phyloP scores from a whole-genome alignment of 1,139 yeast genomes.

The Sugiyamaella xylanicola region DNA sequence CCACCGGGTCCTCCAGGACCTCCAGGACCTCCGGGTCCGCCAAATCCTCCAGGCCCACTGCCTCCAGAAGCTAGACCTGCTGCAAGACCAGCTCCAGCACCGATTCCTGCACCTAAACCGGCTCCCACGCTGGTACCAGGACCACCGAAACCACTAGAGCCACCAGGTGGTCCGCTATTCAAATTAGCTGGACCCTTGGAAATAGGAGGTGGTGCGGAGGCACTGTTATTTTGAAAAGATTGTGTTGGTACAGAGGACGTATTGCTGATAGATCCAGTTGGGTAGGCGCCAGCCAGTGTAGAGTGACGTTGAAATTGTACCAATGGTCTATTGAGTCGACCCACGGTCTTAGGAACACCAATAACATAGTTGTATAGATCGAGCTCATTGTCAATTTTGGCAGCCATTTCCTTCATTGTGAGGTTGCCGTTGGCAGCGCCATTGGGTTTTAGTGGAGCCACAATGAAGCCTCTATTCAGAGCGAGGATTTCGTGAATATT shows the following conservation, averaged over 20 bases:
- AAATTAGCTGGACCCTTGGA: slow-evolving; percentile 4
- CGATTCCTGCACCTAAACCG: slow-evolving; percentile 7
- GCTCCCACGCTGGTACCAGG: slow-evolving; percentile 2
- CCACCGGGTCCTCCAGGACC: slow-evolving; percentile 2
- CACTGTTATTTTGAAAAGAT: slow-evolving; percentile 11
- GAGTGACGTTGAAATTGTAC: slow-evolving; percentile 82
- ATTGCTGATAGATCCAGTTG: slow-evolving; percentile 7
- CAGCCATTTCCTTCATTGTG: slow-evolving; percentile 75
- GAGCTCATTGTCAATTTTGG: slow-evolving; percentile 76
- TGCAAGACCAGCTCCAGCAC: neutral
- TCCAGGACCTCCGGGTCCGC: neutral
- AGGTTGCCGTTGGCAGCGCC: slow-evolving; percentile 48
- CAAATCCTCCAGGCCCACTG: neutral
- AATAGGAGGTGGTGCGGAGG: slow-evolving; percentile 17
- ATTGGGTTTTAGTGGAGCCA: slow-evolving; percentile 64
- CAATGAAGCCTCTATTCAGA: slow-evolving; percentile 80
- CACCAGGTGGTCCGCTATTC: no score
- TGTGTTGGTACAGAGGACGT: slow-evolving; percentile 16
- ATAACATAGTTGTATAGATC: slow-evolving; percentile 74
- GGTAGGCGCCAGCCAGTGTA: slow-evolving; percentile 48
- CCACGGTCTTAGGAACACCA: slow-evolving; percentile 36
- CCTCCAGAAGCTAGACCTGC: neutral
- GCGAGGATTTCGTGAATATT: slow-evolving; percentile 82
- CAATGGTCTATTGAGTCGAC: slow-evolving; percentile 39
- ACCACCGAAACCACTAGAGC: neutral